These are phyloP conservation scores for Dactylonectria estremocensis DNA, from an alignment of 2,329 filamentous ascomycete genomes.

Conservation along the genomic window DNA sequence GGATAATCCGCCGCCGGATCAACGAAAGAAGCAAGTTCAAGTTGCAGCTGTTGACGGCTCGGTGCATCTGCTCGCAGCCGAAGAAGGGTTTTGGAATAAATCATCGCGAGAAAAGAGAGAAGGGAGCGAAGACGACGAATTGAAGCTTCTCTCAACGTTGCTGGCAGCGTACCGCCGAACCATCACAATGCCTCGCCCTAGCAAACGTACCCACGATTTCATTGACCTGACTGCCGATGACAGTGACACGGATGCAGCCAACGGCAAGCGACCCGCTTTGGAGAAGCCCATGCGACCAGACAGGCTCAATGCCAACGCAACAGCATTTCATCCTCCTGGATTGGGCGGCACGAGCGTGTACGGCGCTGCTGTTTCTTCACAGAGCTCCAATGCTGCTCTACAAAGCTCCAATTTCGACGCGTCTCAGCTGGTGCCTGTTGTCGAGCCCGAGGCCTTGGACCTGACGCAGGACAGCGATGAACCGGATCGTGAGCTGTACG, in stretches of 20 bases:
- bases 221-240: conserved; percentile 61
- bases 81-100: neutral
- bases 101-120: neutral
- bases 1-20: neutral
- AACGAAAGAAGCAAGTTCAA: conserved; percentile 3
- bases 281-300: conserved; percentile 11
- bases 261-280: conserved; percentile 47
- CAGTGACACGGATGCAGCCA: conserved; percentile 33
- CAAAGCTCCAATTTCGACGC: conserved; percentile 30
- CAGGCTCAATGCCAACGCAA: conserved; percentile 7
- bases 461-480: conserved; percentile 62
- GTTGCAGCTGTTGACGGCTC: neutral
- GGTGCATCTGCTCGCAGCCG: neutral
- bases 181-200: conserved; percentile 37
- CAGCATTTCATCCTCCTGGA: conserved; percentile 29
- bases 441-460: conserved; percentile 59
- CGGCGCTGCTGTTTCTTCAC: conserved; percentile 11
- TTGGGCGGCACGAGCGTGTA: conserved; percentile 39
- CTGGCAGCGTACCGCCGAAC: neutral
- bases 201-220: conserved; percentile 56
- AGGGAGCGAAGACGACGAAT: conserved; percentile 4
- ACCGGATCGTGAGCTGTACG: conserved; percentile 63
- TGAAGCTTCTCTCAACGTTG: neutral
- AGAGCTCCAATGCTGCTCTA: conserved; percentile 15
- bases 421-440: conserved; percentile 37